Evolutionary conservation across 2,329 filamentous ascomycete genomes (phyloP), one percentile per base, ranked within the genome.

Genomic region (Elsinoe fawcettii): DNA sequence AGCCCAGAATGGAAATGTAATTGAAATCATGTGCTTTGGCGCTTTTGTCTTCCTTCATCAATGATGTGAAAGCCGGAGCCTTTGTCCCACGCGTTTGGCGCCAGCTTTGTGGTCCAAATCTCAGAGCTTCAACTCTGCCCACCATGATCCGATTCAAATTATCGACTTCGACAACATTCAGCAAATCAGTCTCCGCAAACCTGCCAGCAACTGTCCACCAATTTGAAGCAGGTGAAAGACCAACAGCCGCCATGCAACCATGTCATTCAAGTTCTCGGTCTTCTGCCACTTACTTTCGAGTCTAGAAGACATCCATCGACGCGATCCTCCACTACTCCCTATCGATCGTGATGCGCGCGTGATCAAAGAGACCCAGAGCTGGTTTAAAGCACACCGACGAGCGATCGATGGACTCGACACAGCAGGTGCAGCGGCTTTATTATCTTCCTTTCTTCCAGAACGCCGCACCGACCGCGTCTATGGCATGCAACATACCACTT

Each of bases 401-500:
- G 70, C 71, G 1, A 77, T 95, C 14, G 73, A 84, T 65, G 74
- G 77, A 0, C 72, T 80, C 6, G 75, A 79, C 25, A 81, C 80
- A 1, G 74, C 84, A 8, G 62, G 63, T 64, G 74, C 77, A 1
- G 73, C 81, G 1, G 85, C 87, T 2, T 72, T 96, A 1, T 74
- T 95, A 0, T 91, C 87, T 1, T 84, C 85, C 2, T 71, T 96
- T 0, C 79, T 95, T 0, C 89, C 90, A 0, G 85, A 90, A 61
- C 84, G 80, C 62, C 79, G 90, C 55, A 84, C 83, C 2, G 90
- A 95, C 66, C 81, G 89, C 25, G 87, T 92, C 1, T 95, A 91
- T 67, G 80, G 77, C 36, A 75, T 95, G 1, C 82, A 88, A 65
- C 74, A 81, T 27, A 67, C 73, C 7, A 77, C 74, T 0, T 75